Evolutionary conservation across 371 early-diverging fungal genomes (phyloP), one percentile per base, ranked within the genome.

Genomic region (Haplosporangium sp.): DNA sequence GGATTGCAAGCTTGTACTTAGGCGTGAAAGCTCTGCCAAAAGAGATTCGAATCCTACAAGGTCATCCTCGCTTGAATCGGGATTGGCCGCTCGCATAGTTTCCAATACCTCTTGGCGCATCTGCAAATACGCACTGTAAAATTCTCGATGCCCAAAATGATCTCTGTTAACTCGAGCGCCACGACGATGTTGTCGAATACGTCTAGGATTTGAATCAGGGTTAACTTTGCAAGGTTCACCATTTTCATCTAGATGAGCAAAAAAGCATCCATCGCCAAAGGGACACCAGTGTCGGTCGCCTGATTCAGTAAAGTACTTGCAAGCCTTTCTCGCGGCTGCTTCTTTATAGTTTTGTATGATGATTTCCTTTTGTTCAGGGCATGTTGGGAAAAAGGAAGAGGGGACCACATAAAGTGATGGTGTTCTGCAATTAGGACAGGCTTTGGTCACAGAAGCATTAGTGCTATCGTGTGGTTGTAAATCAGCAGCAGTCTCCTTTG

Each of bases 201-300:
- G 75, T 38, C 82, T 64, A 15, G 75, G 82, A 35, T 74, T 61
- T 38, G 82, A 75, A 7, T 62, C 56, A 3, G 68, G 69, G 45
- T 75, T 81, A 19, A 81, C 82, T 15, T 64, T 65, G 38, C 75
- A 81, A 2, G 62, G 71, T 40, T 72, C 63, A 0, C 82, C 82
- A 27, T 67, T 71, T 35, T 59, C 69, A 58, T 85, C 83, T 5
- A 71, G 66, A 68, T 86, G 86, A 2, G 83, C 85, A 68, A 81
- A 86, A 34, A 85, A 74, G 68, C 86, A 86, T 13, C 74, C 84
- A 42, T 86, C 78, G 15, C 83, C 86, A 59, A 83, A 86, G 19
- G 72, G 84, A 47, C 85, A 86, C 70, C 74, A 74, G 38, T 72
- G 83, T 27, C 70, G 78, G 10, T 71, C 68, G 48, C 69, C 69